Conservation (phyloP, 129 eudicot species). For the Mikania micrantha region DNA sequence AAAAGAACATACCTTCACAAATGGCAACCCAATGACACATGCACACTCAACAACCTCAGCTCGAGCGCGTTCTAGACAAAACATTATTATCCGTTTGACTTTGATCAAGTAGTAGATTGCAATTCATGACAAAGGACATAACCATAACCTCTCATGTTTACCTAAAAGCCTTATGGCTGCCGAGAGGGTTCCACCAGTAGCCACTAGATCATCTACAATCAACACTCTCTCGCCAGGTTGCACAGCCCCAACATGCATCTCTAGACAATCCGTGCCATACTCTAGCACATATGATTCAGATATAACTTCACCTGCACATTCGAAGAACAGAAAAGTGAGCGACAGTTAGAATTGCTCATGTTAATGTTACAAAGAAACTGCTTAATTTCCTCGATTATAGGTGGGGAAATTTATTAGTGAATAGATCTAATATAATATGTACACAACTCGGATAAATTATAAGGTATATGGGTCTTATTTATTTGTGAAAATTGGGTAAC, state of each 20-base stretch:
- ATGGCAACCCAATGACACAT: conserved; percentile 77
- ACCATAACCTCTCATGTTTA: conserved; percentile 16
- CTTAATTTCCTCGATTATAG: neutral
- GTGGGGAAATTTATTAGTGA: neutral
- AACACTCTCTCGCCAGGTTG: conserved; percentile 77
- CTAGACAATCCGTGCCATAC: conserved; percentile 87
- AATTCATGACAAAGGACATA: neutral
- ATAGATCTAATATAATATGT: neutral
- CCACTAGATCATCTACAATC: conserved; percentile 87
- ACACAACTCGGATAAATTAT: neutral
- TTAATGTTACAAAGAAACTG: neutral
- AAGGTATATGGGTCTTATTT: neutral
- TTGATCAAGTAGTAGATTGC: neutral
- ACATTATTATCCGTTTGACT: neutral
- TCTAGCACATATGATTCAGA: conserved; percentile 77
- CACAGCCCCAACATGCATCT: conserved; percentile 91
- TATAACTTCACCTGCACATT: conserved; percentile 64
- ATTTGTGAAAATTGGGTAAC: neutral
- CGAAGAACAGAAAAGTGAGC: neutral
- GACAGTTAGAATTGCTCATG: neutral
- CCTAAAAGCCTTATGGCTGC: conserved; percentile 92
- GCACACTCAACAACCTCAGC: conserved; percentile 83
- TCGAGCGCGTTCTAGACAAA: conserved; percentile 30
- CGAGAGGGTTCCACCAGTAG: conserved; percentile 92
- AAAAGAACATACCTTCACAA: conserved; percentile 45